These are phyloP conservation scores for Fraxinus albicans DNA, from an alignment of 305 asterid species.

Conservation along the genomic window DNA sequence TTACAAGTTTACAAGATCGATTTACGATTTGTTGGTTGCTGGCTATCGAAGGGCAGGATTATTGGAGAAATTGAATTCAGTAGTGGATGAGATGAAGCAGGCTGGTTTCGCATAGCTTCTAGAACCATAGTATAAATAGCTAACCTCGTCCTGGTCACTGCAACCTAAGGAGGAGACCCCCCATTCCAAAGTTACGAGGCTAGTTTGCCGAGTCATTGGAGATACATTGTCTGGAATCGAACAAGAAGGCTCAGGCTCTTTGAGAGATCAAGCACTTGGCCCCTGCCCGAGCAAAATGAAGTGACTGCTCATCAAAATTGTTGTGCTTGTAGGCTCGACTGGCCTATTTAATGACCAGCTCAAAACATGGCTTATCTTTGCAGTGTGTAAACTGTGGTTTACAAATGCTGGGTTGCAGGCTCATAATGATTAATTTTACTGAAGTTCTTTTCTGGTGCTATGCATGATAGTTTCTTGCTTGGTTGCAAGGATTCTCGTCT, in stretches of 20 bases:
- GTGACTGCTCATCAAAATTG: not conserved
- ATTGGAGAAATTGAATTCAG: conserved; percentile 25
- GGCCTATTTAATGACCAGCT: not conserved
- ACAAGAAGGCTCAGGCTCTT: not conserved
- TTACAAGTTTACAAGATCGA: conserved; percentile 33
- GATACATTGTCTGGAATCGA: not conserved
- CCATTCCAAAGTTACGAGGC: not conserved
- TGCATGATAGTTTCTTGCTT: too few species aligned
- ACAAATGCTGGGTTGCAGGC: not conserved
- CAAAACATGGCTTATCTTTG: not conserved
- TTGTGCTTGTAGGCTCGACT: not conserved
- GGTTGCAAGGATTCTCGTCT: not conserved
- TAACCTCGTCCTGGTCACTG: not conserved
- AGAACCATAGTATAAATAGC: not conserved
- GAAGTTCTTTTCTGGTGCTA: not conserved
- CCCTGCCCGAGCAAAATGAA: not conserved
- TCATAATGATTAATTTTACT: not conserved
- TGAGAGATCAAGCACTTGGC: not conserved
- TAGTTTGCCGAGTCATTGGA: not conserved
- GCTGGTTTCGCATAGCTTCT: conserved; percentile 30
- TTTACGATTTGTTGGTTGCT: conserved; percentile 46
- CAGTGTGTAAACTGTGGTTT: not conserved
- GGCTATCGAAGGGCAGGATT: conserved; percentile 49
- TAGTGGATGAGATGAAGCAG: conserved; percentile 42
- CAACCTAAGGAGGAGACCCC: not conserved